Evolutionary conservation across 2,329 filamentous ascomycete genomes (phyloP).

Genomic region (Neofusicoccum sp.): DNA sequence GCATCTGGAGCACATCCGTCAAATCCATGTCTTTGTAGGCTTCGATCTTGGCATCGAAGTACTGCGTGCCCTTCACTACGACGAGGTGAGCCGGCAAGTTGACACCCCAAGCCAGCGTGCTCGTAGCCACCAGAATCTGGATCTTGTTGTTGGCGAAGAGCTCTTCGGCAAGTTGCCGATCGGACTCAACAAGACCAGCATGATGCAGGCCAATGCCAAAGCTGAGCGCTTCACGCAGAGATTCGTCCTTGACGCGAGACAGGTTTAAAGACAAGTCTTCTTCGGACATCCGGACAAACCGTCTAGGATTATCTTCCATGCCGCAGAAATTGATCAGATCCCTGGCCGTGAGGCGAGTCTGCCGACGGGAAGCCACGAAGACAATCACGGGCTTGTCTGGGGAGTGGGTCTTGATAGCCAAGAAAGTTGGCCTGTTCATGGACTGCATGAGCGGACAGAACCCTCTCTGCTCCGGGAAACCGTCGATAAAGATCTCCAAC

Average conservation of each 20-base stretch:
- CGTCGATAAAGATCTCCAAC: conserved; percentile 94
- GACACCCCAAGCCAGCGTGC: conserved; percentile 96
- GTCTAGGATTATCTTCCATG: conserved; percentile 94
- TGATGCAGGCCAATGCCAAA: conserved; percentile 98
- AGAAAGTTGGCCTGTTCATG: conserved; percentile 96
- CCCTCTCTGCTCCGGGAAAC: conserved; percentile 89
- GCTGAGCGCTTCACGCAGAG: conserved; percentile 86
- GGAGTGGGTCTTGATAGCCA: conserved; percentile 94
- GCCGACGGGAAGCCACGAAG: conserved; percentile 91
- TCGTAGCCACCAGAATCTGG: conserved; percentile 92
- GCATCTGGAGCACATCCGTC: conserved; percentile 96
- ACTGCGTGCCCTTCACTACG: conserved; percentile 97
- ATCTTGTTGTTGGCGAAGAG: conserved; percentile 98
- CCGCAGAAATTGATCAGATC: conserved; percentile 97
- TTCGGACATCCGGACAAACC: conserved; percentile 91
- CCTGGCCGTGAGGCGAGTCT: conserved; percentile 91
- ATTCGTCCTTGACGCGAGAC: conserved; percentile 87
- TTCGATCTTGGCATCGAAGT: conserved; percentile 96
- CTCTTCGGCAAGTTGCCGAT: conserved; percentile 88
- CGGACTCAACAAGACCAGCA: conserved; percentile 91
- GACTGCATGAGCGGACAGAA: conserved; percentile 99
- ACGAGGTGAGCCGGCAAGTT: conserved; percentile 96
- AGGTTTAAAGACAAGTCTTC: conserved; percentile 88
- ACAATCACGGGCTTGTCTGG: conserved; percentile 97
- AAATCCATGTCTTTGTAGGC: conserved; percentile 99